phyloP scores from a whole-genome alignment of 2,329 filamentous ascomycete species.

The Bipolaris bicolor region DNA sequence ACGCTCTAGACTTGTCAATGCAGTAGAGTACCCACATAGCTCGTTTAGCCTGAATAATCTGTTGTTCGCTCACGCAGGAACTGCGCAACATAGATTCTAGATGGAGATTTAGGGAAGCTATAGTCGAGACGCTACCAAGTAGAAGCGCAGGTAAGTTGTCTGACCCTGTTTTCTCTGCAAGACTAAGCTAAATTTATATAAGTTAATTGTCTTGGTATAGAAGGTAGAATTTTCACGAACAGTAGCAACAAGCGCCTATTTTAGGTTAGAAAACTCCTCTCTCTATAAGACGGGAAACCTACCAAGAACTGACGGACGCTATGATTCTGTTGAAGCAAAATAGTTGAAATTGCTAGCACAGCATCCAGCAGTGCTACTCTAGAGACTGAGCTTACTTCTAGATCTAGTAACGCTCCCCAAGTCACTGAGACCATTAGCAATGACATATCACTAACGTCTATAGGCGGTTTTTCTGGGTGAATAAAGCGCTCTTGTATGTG shows the following conservation, averaged over 20 bases:
- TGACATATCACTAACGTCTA: not conserved
- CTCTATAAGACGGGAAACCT: too few species aligned
- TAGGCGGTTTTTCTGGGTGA: not conserved
- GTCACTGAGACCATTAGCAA: not conserved
- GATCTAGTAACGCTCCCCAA: constrained; percentile 3
- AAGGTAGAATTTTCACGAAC: not conserved
- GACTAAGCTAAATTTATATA: not conserved
- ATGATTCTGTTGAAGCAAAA: not conserved
- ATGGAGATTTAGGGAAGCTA: not conserved
- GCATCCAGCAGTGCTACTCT: not conserved
- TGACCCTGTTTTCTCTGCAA: not conserved
- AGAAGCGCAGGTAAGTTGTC: not conserved
- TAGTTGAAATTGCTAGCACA: not conserved
- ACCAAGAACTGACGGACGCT: constrained; percentile 1
- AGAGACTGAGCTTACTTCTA: not conserved
- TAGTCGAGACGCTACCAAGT: not conserved
- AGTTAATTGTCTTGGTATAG: not conserved
- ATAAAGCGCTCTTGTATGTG: not conserved
- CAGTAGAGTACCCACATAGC: constrained; percentile 3
- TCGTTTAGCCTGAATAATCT: not conserved
- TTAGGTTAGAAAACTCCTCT: not conserved
- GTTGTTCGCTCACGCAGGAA: not conserved
- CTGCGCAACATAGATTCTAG: not conserved
- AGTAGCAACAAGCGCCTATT: not conserved
- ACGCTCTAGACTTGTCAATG: constrained; percentile 7